These are phyloP conservation scores for Gypsophila paniculata DNA, from an alignment of 179 eudicot species.

Conservation along the genomic window DNA sequence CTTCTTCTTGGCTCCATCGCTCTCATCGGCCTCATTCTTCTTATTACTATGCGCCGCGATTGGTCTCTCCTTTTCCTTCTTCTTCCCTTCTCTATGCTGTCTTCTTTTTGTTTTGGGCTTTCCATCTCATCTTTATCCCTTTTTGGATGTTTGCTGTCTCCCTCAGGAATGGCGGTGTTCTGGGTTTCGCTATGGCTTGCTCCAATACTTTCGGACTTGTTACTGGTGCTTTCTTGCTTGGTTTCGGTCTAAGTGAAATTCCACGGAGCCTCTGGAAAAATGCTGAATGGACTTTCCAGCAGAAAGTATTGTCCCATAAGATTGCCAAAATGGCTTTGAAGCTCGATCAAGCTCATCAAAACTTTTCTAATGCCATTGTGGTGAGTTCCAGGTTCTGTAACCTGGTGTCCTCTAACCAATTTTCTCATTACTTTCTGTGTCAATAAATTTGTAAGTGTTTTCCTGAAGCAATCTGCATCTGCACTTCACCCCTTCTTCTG, in stretches of 20 bases:
- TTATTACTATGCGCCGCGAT: constrained; percentile 47
- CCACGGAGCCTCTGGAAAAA: constrained; percentile 90
- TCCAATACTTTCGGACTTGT: constrained; percentile 98
- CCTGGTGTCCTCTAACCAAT: background rate
- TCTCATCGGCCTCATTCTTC: constrained; percentile 72
- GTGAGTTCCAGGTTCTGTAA: too few species aligned
- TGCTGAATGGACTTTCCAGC: constrained; percentile 89
- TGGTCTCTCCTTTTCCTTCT: constrained; percentile 29
- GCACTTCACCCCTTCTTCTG: too few species aligned
- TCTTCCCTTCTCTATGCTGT: background rate
- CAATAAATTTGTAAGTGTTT: too few species aligned
- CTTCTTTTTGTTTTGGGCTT: background rate
- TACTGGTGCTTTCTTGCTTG: constrained; percentile 94
- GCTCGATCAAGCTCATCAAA: constrained; percentile 89
- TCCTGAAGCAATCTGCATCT: too few species aligned
- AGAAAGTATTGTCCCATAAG: constrained; percentile 79
- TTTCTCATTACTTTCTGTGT: too few species aligned
- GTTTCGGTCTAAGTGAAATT: constrained; percentile 96
- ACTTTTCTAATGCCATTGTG: constrained; percentile 87
- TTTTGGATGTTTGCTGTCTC: constrained; percentile 10
- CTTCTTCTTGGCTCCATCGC: constrained; percentile 68
- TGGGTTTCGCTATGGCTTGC: constrained; percentile 94
- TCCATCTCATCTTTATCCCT: constrained; percentile 15
- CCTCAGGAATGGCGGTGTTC: constrained; percentile 58
- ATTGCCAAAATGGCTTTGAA: constrained; percentile 85